These are phyloP conservation scores for Solanum piurae DNA, from an alignment of 257 asterid species.

Conservation along the genomic window DNA sequence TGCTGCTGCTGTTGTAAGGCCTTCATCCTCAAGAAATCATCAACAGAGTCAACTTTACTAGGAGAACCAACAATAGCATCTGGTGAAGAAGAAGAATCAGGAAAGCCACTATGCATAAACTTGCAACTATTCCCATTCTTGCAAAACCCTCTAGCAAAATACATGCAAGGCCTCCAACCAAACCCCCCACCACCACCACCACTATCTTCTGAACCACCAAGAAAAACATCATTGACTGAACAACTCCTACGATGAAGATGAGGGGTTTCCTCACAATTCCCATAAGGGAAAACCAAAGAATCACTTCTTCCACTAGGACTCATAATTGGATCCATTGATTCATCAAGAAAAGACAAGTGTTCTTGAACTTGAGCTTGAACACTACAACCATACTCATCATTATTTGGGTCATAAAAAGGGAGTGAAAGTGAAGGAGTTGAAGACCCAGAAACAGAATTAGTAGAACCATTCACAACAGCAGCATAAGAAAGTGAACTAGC, in stretches of 20 bases:
- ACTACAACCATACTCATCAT: background rate
- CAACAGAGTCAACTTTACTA: constrained; percentile 32
- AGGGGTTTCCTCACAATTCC: constrained; percentile 22
- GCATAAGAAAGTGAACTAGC: constrained; percentile 31
- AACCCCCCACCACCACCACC: constrained; percentile 34
- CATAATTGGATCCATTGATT: constrained; percentile 26
- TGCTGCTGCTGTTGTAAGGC: constrained; percentile 62
- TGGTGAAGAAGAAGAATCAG: background rate
- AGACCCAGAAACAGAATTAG: constrained; percentile 21
- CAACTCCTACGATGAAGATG: constrained; percentile 74
- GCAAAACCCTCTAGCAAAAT: constrained; percentile 68
- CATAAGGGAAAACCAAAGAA: constrained; percentile 40
- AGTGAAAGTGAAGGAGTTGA: constrained; percentile 32
- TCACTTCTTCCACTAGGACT: constrained; percentile 92
- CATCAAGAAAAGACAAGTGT: constrained; percentile 45
- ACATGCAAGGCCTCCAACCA: constrained; percentile 88
- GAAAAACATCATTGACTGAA: constrained; percentile 58
- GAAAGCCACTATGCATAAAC: constrained; percentile 39
- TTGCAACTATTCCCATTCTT: constrained; percentile 63
- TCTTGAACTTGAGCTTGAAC: constrained; percentile 19
- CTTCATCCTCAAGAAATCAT: constrained; percentile 60
- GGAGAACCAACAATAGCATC: constrained; percentile 42
- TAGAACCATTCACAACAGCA: constrained; percentile 48
- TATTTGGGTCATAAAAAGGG: constrained; percentile 21
- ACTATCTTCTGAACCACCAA: constrained; percentile 32